phyloP scores from a whole-genome alignment of 192 early-diverging fungal genomes.

The Backusella morwellensis region DNA sequence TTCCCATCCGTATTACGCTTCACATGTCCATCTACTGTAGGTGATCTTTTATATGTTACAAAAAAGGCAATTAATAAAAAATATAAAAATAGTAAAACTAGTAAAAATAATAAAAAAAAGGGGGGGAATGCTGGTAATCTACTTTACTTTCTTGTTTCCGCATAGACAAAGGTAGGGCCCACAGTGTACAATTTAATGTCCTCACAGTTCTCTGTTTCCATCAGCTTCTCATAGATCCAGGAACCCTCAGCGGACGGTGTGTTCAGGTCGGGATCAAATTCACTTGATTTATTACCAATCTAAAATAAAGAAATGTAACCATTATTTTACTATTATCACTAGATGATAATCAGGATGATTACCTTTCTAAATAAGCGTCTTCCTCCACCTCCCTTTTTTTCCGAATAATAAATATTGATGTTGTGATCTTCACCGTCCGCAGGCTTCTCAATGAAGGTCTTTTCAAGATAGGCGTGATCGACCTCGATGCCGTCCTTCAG shows the following conservation, averaged over 20 bases:
- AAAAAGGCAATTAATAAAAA: neutral
- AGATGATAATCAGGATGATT: neutral
- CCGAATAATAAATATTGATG: slow-evolving; percentile 91
- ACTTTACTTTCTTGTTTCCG: slow-evolving; percentile 88
- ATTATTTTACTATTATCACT: neutral
- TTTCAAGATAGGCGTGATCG: slow-evolving; percentile 69
- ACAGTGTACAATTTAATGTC: slow-evolving; percentile 99
- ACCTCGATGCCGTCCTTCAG: slow-evolving; percentile 66
- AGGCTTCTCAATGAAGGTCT: slow-evolving; percentile 98
- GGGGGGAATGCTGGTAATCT: too few relatives aligned
- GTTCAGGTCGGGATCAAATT: slow-evolving; percentile 72
- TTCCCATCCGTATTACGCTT: slow-evolving; percentile 94
- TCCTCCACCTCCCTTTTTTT: slow-evolving; percentile 77
- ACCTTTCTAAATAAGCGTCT: slow-evolving; percentile 78
- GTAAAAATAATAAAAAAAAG: neutral
- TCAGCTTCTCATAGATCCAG: slow-evolving; percentile 95
- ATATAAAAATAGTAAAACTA: neutral
- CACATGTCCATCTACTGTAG: slow-evolving; percentile 96
- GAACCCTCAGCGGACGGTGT: slow-evolving; percentile 73
- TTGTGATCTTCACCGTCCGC: slow-evolving; percentile 95
- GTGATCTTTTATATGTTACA: slow-evolving; percentile 55
- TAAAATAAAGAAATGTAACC: slow-evolving; percentile 18
- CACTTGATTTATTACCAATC: slow-evolving; percentile 94
- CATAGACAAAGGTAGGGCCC: slow-evolving; percentile 82
- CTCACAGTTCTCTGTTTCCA: slow-evolving; percentile 92